Base-by-base conservation (phyloP, 75 land plant genomes). In the Cunninghamia lanceolata region DNA sequence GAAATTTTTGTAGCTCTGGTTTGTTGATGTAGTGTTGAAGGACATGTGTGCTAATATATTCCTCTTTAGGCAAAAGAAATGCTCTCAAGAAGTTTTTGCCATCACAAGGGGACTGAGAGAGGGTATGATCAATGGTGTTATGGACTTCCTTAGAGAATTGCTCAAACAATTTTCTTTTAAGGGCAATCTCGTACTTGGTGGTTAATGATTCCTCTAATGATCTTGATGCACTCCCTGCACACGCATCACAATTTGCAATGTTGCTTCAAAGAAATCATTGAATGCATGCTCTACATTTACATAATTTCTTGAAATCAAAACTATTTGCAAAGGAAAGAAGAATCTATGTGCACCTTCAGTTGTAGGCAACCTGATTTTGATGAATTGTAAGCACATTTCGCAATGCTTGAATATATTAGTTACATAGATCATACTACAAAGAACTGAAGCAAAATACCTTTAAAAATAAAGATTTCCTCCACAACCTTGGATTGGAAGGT, bases 101-200 rank as follows among this genome's bases (percentile, higher is more conserved):
- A 50, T 50, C 10, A 5, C 52, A 9, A 9, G 52, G 87, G 34
- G 92, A 93, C 25, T 88, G 85, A 36, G 88, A 88, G 9, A 89
- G 86, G 53, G 87, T 82, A 52, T 89, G 78, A 9, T 89, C n/a
- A 14, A 87, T 88, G 11, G 89, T 25, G 1, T 79, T 88, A 11
- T 87, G 85, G 36, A 93, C 91, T 50, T 86, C 88, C 15, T 89
- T 84, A 89, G 90, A 89, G 56, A 93, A 93, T 28, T 91, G 87
- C 9, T 73, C 83, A 88, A 89, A 91, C 25, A 92, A 93, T 83
- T 93, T 88, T 0, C 92, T 91, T 16, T 91, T 84, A 32, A 93
- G 89, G 53, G 92, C 89, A 75, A 89, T 87, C 28, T 90, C 86
- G 78, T 89, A 93, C 50, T 89, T 89, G 81, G 89, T 87, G 1